Conservation (phyloP, 75 land plant species). For the Selaginella tamariscina region DNA sequence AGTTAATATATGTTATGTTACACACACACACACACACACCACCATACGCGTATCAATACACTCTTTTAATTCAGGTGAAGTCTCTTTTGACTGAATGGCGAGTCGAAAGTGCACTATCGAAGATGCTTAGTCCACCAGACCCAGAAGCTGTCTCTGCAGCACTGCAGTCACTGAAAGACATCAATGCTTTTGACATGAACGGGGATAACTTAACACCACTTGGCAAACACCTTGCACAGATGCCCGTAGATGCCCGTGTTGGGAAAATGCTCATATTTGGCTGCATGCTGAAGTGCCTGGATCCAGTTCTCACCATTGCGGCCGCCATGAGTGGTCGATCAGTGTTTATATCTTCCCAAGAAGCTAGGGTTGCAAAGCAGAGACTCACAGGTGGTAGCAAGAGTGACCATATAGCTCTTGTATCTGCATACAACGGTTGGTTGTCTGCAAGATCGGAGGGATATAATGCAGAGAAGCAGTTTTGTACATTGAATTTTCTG, state of each 20-base stretch:
- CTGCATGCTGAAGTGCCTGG: conserved; percentile 33
- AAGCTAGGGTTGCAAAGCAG: conserved; percentile 15
- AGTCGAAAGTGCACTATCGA: conserved; percentile 11
- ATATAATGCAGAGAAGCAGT: conserved; percentile 17
- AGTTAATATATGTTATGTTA: too few species aligned
- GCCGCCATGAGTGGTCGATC: conserved; percentile 29
- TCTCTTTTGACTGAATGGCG: conserved; percentile 17
- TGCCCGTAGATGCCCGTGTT: conserved; percentile 33
- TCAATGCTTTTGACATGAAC: conserved; percentile 24
- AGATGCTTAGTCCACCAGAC: conserved; percentile 27
- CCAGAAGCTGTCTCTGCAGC: conserved; percentile 20
- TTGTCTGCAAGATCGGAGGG: conserved; percentile 20
- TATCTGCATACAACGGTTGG: conserved; percentile 38
- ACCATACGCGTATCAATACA: too few species aligned
- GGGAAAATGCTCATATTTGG: conserved; percentile 34
- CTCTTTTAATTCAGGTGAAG: conserved; percentile 19
- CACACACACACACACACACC: too few species aligned
- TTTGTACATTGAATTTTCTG: conserved; percentile 19
- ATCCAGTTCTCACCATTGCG: conserved; percentile 34
- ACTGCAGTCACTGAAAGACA: conserved; percentile 19
- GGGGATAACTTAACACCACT: conserved; percentile 28
- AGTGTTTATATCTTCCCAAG: conserved; percentile 22
- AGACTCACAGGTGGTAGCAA: conserved; percentile 28
- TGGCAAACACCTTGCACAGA: conserved; percentile 31
- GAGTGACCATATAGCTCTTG: conserved; percentile 31